A percentile compares a stretch with the other conserved stretches of the same genome.
phyloP scores from a whole-genome alignment of 768 basidiomycete species.

The Phylloporus scabripes region DNA sequence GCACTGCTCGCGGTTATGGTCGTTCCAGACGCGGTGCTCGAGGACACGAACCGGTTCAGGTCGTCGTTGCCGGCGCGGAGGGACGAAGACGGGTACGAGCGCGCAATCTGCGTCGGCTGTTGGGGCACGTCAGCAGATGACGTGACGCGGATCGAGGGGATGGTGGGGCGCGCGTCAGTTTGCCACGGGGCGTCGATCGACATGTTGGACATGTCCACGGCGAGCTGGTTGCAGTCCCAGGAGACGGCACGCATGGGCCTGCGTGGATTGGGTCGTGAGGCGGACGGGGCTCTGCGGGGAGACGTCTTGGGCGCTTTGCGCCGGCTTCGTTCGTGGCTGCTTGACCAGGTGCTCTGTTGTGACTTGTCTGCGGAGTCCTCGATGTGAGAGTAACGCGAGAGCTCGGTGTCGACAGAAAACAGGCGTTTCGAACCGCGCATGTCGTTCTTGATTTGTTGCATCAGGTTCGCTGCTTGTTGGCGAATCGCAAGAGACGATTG shows the following conservation, averaged over 20 bases:
- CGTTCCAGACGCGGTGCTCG: conserved; percentile 75
- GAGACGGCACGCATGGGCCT: conserved; percentile 36
- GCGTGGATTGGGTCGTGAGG: conserved; percentile 41
- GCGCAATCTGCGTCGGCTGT: conserved; percentile 29
- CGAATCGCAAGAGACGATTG: conserved; percentile 68
- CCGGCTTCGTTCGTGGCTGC: conserved; percentile 24
- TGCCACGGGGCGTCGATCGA: conserved; percentile 38
- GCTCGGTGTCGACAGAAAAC: conserved; percentile 62
- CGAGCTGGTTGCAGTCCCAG: conserved; percentile 38
- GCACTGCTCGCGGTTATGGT: conserved; percentile 67
- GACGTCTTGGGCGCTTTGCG: conserved; percentile 23
- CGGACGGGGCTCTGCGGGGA: conserved; percentile 31
- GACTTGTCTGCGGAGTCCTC: conserved; percentile 18
- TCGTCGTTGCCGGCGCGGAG: conserved; percentile 57
- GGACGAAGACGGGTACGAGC: conserved; percentile 47
- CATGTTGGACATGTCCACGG: conserved; percentile 39
- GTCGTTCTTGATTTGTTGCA: conserved; percentile 82
- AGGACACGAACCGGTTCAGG: conserved; percentile 84
- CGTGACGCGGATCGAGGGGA: conserved; percentile 26
- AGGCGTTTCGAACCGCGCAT: conserved; percentile 64
- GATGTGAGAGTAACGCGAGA: conserved; percentile 35
- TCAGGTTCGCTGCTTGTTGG: conserved; percentile 69
- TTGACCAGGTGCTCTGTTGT: conserved; percentile 27
- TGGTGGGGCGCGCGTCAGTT: not conserved
- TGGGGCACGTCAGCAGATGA: conserved; percentile 30